A percentile compares a stretch with the other conserved stretches of the same genome.
Evolutionary conservation across 345 rosid genomes (phyloP).

Genomic region (Linum trigynum): DNA sequence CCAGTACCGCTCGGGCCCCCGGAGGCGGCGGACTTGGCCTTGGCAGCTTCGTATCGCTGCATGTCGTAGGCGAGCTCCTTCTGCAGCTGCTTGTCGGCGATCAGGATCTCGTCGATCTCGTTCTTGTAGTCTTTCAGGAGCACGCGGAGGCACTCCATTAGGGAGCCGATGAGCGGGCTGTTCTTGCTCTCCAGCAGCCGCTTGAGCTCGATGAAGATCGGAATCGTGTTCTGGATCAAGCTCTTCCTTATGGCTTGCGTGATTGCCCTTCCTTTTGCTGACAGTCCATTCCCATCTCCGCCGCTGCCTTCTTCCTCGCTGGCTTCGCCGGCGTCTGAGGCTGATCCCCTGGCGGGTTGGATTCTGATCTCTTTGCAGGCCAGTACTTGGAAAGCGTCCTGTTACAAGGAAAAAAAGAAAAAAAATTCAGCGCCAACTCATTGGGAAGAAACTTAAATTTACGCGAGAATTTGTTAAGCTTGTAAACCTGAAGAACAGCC

Average conservation of each 20-base stretch:
- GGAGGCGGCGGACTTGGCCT: slow-evolving; percentile 41
- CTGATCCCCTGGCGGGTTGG: slow-evolving; percentile 43
- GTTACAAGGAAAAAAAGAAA: slow-evolving; percentile 7
- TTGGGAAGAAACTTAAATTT: not conserved
- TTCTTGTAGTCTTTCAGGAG: slow-evolving; percentile 89
- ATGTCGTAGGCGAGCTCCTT: slow-evolving; percentile 89
- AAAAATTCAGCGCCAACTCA: not conserved
- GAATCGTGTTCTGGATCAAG: slow-evolving; percentile 85
- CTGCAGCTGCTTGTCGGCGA: slow-evolving; percentile 91
- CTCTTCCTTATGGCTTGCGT: slow-evolving; percentile 86
- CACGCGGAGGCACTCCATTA: slow-evolving; percentile 82
- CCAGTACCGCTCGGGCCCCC: slow-evolving; percentile 17
- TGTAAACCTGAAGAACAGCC: slow-evolving; percentile 74
- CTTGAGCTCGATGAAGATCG: slow-evolving; percentile 89
- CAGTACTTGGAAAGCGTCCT: slow-evolving; percentile 87
- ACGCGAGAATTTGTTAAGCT: not conserved
- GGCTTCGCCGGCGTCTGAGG: slow-evolving; percentile 36
- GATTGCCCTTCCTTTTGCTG: slow-evolving; percentile 76
- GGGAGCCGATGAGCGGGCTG: slow-evolving; percentile 83
- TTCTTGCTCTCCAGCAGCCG: slow-evolving; percentile 80
- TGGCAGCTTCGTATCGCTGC: slow-evolving; percentile 70
- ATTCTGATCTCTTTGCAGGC: slow-evolving; percentile 82
- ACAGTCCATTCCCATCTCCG: slow-evolving; percentile 30
- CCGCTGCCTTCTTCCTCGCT: slow-evolving; percentile 43
- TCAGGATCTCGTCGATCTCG: slow-evolving; percentile 82